Conservation (phyloP, 345 rosid species). For the Melaleuca alternifolia region DNA sequence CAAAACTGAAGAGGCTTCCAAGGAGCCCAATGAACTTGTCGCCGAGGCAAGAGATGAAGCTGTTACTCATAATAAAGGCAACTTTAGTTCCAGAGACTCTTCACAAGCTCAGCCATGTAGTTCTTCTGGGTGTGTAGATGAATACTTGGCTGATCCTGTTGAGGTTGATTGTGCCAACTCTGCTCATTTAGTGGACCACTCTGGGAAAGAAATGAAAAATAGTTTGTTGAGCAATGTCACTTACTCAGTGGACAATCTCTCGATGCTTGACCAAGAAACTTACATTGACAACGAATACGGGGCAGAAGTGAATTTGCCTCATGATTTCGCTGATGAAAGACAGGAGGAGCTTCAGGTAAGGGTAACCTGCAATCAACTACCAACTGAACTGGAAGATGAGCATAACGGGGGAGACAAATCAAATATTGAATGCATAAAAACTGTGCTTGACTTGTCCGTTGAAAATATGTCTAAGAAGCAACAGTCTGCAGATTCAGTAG, state of each 20-base stretch:
- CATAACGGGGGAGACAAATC: not conserved
- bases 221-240: not conserved
- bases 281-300: not conserved
- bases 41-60: not conserved
- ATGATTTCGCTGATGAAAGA: not conserved
- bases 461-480: conserved; percentile 13
- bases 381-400: conserved; percentile 2
- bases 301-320: not conserved
- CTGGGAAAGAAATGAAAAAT: conserved; percentile 4
- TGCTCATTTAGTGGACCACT: not conserved
- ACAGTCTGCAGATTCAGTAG: conserved; percentile 2
- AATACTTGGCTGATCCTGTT: conserved; percentile 26
- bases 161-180: conserved; percentile 25
- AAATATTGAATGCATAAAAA: conserved; percentile 5
- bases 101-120: conserved; percentile 12
- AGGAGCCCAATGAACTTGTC: conserved; percentile 7
- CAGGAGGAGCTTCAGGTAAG: conserved; percentile 6
- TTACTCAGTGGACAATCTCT: not conserved
- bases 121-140: conserved; percentile 26
- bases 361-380: not conserved
- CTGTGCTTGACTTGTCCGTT: conserved; percentile 2
- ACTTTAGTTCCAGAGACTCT: conserved; percentile 3
- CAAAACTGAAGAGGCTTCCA: not conserved
- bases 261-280: conserved; percentile 2
- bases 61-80: conserved; percentile 1